A percentile compares a stretch with the other conserved stretches of the same genome.
Evolutionary conservation across 108 stramenopile genomes (phyloP).

Genomic region (Parmales sp.): DNA sequence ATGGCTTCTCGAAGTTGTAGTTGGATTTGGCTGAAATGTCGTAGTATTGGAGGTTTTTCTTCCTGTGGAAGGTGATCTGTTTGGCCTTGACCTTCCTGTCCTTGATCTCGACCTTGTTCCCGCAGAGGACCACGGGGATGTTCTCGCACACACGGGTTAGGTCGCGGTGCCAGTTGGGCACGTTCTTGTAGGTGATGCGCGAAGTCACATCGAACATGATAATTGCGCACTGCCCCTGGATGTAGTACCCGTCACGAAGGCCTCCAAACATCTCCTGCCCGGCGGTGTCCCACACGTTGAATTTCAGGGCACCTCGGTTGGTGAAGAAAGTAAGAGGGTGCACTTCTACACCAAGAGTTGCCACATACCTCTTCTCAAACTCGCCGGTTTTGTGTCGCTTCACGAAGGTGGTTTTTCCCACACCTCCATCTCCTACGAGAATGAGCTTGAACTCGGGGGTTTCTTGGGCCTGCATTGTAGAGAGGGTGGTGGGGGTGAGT

Average conservation of each 20-base stretch:
- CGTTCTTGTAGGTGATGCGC: conserved; percentile 98
- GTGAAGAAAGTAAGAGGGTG: conserved; percentile 96
- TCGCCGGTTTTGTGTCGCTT: conserved; percentile 98
- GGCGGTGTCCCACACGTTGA: conserved; percentile 99
- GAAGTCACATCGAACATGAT: conserved; percentile 97
- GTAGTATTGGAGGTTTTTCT: conserved; percentile 99
- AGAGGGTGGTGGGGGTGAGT: neutral
- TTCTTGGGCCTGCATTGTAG: conserved; percentile 23
- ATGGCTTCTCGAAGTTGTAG: conserved; percentile 99
- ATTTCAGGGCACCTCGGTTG: conserved; percentile 95
- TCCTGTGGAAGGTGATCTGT: conserved; percentile 99
- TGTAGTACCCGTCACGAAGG: conserved; percentile 93
- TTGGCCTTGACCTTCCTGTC: conserved; percentile 99
- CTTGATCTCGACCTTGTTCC: conserved; percentile 99
- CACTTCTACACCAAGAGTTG: conserved; percentile 87
- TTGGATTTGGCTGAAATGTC: conserved; percentile 99
- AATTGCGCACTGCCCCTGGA: conserved; percentile 98
- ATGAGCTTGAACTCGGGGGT: conserved; percentile 99
- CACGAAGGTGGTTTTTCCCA: conserved; percentile 99
- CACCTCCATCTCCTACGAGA: conserved; percentile 98
- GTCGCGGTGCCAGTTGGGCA: conserved; percentile 99
- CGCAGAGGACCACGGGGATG: conserved; percentile 95
- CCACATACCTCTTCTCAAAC: conserved; percentile 99
- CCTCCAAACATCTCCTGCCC: conserved; percentile 99
- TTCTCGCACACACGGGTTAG: conserved; percentile 97